Percentiles rank a stretch among this genome's conserved stretches.
These are phyloP conservation scores for Peterozyma toletana DNA, from an alignment of 805 yeast species.

Conservation along the genomic window DNA sequence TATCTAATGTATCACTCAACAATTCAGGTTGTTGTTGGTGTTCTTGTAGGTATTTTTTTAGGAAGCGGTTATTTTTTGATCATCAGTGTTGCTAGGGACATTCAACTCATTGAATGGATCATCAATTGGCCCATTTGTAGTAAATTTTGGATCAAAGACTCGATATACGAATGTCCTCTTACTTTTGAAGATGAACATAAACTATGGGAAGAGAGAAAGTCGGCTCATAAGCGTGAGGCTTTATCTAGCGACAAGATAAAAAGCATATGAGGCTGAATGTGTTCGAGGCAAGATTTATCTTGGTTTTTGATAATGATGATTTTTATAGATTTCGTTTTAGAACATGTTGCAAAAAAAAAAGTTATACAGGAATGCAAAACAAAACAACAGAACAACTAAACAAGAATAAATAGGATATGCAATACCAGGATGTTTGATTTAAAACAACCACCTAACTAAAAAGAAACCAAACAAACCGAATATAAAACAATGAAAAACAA, in stretches of 20 bases:
- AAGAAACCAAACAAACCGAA: too few relatives aligned
- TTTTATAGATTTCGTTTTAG: too few relatives aligned
- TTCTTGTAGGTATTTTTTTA: conserved; percentile 48
- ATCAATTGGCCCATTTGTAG: conserved; percentile 50
- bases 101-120: conserved; percentile 63
- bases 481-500: too few relatives aligned
- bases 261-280: not conserved
- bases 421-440: too few relatives aligned
- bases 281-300: too few relatives aligned
- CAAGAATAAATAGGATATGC: not conserved
- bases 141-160: conserved; percentile 50
- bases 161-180: conserved; percentile 41
- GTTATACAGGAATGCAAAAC: not conserved
- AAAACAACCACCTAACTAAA: too few relatives aligned
- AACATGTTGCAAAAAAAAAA: not conserved
- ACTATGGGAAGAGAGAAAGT: conserved; percentile 20
- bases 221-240: not conserved
- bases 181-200: conserved; percentile 40
- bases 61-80: conserved; percentile 54
- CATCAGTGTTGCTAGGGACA: conserved; percentile 48
- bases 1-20: conserved; percentile 71
- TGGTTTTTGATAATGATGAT: too few relatives aligned
- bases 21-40: conserved; percentile 72
- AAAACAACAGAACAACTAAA: not conserved
- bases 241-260: not conserved